A percentile compares a stretch with the other conserved stretches of the same genome.
phyloP scores from a whole-genome alignment of 768 basidiomycete species.

The Russula earlei region DNA sequence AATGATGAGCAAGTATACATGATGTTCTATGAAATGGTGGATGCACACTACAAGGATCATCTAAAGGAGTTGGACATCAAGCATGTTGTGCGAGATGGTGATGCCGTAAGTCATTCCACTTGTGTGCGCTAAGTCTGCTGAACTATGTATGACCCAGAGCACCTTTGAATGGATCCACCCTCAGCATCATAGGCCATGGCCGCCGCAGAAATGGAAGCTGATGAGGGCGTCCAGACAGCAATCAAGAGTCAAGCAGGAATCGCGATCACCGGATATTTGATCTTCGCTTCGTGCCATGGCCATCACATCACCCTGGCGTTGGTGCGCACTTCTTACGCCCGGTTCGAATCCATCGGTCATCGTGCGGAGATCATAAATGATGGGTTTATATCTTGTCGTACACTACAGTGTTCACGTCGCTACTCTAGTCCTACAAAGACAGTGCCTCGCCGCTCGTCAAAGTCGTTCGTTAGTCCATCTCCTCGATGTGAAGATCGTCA shows the following conservation, averaged over 20 bases:
- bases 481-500: slow-evolving; percentile 57
- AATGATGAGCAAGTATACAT: slow-evolving; percentile 9
- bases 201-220: neutral
- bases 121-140: neutral
- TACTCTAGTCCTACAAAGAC: too few relatives aligned
- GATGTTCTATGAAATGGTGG: slow-evolving; percentile 21
- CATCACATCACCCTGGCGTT: too few relatives aligned
- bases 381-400: too few relatives aligned
- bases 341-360: too few relatives aligned
- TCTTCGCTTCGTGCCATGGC: neutral
- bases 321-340: too few relatives aligned
- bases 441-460: neutral
- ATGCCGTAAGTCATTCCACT: neutral
- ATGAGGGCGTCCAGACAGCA: neutral
- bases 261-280: neutral
- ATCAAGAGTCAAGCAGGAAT: neutral
- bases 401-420: too few relatives aligned
- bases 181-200: neutral
- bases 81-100: slow-evolving; percentile 1
- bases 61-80: slow-evolving; percentile 19
- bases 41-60: slow-evolving; percentile 21
- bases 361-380: too few relatives aligned
- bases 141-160: neutral
- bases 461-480: slow-evolving; percentile 41
- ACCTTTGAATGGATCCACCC: slow-evolving; percentile 13